These are phyloP conservation scores for Marasmius sp. DNA, from an alignment of 1,284 basidiomycete species.

Conservation along the genomic window DNA sequence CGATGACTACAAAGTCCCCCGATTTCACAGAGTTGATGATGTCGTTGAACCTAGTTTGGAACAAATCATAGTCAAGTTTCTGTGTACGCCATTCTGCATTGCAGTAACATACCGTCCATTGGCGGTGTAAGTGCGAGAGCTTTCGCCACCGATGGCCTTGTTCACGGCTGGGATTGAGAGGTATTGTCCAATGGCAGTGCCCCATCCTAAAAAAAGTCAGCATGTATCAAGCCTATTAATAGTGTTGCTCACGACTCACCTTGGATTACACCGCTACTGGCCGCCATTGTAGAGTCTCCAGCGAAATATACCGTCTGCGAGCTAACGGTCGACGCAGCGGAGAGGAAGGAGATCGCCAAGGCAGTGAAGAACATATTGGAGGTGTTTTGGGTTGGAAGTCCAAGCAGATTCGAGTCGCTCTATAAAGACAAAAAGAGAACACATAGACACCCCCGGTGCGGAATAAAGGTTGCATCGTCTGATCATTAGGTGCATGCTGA, in stretches of 20 bases:
- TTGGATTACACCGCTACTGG: conserved; percentile 16
- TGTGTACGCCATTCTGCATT: background rate
- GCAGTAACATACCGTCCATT: conserved; percentile 21
- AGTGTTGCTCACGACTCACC: background rate
- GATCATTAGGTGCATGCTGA: too few species aligned
- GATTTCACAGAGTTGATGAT: conserved; percentile 21
- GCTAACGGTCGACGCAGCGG: conserved; percentile 14
- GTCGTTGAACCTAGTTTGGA: conserved; percentile 14
- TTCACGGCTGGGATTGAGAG: conserved; percentile 33
- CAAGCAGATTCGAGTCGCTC: too few species aligned
- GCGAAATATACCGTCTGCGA: conserved; percentile 43
- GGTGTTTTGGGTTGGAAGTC: background rate
- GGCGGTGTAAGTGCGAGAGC: conserved; percentile 33
- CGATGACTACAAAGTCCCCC: conserved; percentile 35
- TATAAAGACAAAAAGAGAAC: too few species aligned
- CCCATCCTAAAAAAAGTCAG: conserved; percentile 29
- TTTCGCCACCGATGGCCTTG: conserved; percentile 33
- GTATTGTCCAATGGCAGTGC: conserved; percentile 28
- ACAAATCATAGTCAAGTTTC: background rate
- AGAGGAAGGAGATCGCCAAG: conserved; percentile 1
- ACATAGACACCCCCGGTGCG: too few species aligned
- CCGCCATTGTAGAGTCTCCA: conserved; percentile 43
- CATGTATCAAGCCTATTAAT: background rate
- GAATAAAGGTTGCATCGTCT: too few species aligned
- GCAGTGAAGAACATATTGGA: conserved; percentile 12